These are phyloP conservation scores for Monoraphidium neglectum DNA, from an alignment of 139 green algal species.

Conservation along the genomic window DNA sequence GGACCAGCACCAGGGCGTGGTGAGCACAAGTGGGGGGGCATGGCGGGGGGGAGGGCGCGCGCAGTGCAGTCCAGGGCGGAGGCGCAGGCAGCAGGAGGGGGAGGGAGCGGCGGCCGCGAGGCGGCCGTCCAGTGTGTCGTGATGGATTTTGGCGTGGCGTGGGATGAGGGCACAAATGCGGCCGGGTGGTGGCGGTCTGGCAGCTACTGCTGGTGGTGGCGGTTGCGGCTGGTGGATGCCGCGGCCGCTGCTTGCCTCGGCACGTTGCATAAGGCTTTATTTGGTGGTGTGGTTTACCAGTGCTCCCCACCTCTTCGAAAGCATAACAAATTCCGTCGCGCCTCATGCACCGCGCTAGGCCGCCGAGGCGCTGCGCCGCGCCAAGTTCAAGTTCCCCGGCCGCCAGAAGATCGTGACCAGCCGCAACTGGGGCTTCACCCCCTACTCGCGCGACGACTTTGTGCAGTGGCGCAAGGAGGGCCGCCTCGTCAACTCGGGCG, in stretches of 20 bases:
- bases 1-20: constrained; percentile 76
- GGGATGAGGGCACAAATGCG: too few species aligned
- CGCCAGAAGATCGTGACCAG: constrained; percentile 97
- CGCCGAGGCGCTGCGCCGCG: constrained; percentile 93
- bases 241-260: background rate
- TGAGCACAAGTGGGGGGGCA: too few species aligned
- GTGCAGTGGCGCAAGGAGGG: constrained; percentile 91
- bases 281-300: background rate
- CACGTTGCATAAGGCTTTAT: background rate
- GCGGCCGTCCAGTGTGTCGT: too few species aligned
- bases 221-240: too few species aligned
- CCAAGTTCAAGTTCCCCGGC: constrained; percentile 99
- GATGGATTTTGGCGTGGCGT: too few species aligned
- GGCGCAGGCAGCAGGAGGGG: too few species aligned
- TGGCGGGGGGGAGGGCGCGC: too few species aligned
- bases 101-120: too few species aligned
- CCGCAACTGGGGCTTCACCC: constrained; percentile 99
- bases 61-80: too few species aligned
- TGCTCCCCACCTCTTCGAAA: background rate
- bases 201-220: too few species aligned
- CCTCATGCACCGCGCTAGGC: constrained; percentile 60
- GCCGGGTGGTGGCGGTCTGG: too few species aligned
- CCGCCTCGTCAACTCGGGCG: constrained; percentile 85
- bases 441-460: constrained; percentile 89
- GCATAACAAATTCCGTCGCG: background rate